These are phyloP conservation scores for Barnettozyma wickerhamii DNA, from an alignment of 805 yeast genomes.

Conservation along the genomic window DNA sequence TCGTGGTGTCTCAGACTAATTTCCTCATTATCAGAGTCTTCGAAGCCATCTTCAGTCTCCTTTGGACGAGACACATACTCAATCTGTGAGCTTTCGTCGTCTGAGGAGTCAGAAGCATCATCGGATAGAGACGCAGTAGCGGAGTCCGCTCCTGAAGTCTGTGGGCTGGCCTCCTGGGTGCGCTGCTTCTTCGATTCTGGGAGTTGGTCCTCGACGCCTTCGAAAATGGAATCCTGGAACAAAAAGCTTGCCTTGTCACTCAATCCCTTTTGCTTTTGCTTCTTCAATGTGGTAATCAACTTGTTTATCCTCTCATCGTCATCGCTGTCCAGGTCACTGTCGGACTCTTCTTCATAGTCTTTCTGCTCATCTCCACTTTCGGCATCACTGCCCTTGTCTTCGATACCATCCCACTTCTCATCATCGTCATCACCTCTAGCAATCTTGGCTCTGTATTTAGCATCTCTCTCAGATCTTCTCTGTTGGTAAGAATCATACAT, in stretches of 20 bases:
- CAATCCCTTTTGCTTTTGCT: constrained; percentile 34
- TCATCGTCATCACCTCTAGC: constrained; percentile 75
- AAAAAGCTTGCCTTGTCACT: constrained; percentile 41
- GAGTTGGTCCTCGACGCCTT: constrained; percentile 39
- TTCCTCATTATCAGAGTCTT: constrained; percentile 51
- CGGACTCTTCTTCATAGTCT: constrained; percentile 40
- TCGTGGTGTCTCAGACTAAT: constrained; percentile 44
- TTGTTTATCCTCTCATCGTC: constrained; percentile 67
- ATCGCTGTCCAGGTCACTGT: constrained; percentile 46
- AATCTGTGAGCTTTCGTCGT: constrained; percentile 28
- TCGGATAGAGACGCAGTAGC: constrained; percentile 22
- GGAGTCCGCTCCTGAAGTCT: constrained; percentile 12
- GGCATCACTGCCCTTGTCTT: constrained; percentile 39
- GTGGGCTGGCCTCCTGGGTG: constrained; percentile 10
- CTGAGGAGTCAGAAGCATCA: constrained; percentile 20
- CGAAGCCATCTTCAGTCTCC: constrained; percentile 35
- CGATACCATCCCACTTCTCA: constrained; percentile 74
- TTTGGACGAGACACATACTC: constrained; percentile 44
- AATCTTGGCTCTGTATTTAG: constrained; percentile 62
- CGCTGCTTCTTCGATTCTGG: constrained; percentile 3
- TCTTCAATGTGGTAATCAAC: constrained; percentile 52
- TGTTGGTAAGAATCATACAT: constrained; percentile 76
- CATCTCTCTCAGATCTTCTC: constrained; percentile 61
- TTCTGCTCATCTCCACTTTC: constrained; percentile 30
- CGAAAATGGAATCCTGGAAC: constrained; percentile 52